Percentiles rank a stretch among this genome's conserved stretches.
These are phyloP conservation scores for Aureobasidium uvarum DNA, from an alignment of 2,329 filamentous ascomycete genomes.

Conservation along the genomic window DNA sequence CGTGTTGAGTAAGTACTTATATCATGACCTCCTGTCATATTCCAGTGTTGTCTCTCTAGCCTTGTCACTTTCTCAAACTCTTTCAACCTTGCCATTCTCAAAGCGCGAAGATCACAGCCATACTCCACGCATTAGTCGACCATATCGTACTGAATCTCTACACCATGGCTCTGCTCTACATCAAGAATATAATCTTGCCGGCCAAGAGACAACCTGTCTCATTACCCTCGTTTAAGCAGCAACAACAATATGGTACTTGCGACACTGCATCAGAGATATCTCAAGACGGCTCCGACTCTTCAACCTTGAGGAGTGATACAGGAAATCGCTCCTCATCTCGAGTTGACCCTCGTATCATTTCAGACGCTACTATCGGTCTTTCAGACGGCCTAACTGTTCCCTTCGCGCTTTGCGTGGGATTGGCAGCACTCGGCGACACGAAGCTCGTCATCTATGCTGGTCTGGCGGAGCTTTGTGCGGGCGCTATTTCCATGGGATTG, in stretches of 20 bases:
- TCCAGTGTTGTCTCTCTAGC: not conserved
- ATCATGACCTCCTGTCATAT: not conserved
- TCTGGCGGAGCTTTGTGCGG: slow-evolving; percentile 44
- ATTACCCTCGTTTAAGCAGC: slow-evolving; percentile 16
- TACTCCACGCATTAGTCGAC: not conserved
- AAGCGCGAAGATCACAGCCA: not conserved
- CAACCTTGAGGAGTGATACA: slow-evolving; percentile 1
- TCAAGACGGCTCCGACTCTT: not conserved
- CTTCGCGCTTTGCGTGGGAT: slow-evolving; percentile 45
- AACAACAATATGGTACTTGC: slow-evolving; percentile 20
- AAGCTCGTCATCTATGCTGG: slow-evolving; percentile 44
- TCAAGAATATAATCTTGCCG: slow-evolving; percentile 17
- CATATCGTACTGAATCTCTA: not conserved
- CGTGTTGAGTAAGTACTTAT: slow-evolving; percentile 6
- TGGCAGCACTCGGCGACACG: slow-evolving; percentile 43
- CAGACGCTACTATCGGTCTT: slow-evolving; percentile 46
- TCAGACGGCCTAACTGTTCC: slow-evolving; percentile 47
- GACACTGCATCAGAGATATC: slow-evolving; percentile 1
- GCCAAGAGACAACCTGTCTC: not conserved
- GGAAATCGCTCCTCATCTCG: slow-evolving; percentile 5
- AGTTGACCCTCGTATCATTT: slow-evolving; percentile 45
- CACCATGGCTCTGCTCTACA: slow-evolving; percentile 18
- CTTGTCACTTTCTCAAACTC: not conserved
- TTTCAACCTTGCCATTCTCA: not conserved
- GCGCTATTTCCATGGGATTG: slow-evolving; percentile 45